Evolutionary conservation across 2,329 filamentous ascomycete species (phyloP).

Genomic region (Epichloe scottii): DNA sequence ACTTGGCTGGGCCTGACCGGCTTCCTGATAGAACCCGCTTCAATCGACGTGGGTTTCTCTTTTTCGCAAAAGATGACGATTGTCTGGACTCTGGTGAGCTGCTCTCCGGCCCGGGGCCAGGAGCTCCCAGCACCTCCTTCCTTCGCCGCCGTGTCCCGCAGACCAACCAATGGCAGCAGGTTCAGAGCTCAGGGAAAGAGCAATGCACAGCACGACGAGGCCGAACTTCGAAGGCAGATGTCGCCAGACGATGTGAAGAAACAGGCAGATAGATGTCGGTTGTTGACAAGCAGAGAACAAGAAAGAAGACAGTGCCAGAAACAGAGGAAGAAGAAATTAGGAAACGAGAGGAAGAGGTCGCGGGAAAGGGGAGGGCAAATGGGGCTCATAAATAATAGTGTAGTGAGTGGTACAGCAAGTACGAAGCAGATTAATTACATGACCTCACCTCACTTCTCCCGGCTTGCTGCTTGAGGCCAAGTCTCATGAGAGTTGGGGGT

Average conservation of each 20-base stretch:
- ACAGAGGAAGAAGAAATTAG: not conserved
- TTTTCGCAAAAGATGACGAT: no score
- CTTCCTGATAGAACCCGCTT: no score
- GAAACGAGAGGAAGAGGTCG: not conserved
- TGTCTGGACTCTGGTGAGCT: not conserved
- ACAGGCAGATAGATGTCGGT: not conserved
- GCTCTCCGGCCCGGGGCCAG: not conserved
- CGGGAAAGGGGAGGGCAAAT: not conserved
- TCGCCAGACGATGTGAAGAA: not conserved
- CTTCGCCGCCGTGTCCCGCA: not conserved
- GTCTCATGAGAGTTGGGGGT: no score
- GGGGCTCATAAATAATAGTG: not conserved
- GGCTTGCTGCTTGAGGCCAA: no score
- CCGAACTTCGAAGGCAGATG: not conserved
- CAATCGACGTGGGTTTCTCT: no score
- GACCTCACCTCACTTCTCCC: no score
- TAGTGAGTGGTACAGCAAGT: no score
- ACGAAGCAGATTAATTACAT: no score
- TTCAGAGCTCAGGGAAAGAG: no score
- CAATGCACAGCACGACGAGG: not conserved
- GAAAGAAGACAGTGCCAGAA: not conserved
- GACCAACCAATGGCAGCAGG: not conserved
- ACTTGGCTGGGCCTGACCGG: no score
- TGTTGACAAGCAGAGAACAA: not conserved
- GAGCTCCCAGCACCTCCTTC: slow-evolving; percentile 1